Evolutionary conservation across 2,329 filamentous ascomycete genomes (phyloP).

Genomic region (Sporothrix euskadiensis): DNA sequence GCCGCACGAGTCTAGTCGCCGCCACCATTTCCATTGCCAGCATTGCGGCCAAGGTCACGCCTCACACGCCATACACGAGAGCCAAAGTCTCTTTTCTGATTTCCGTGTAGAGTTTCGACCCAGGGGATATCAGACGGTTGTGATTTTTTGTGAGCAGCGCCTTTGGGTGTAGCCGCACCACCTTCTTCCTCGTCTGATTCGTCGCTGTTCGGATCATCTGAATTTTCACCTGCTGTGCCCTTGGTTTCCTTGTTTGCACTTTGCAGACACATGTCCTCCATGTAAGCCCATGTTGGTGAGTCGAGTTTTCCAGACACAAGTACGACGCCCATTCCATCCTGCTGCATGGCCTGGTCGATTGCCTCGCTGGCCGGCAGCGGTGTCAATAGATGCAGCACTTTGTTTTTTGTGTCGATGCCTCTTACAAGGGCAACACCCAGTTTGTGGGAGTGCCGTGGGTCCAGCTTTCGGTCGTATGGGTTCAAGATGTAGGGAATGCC

Average conservation of each 20-base stretch:
- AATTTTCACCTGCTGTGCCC: background rate
- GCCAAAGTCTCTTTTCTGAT: constrained; percentile 57
- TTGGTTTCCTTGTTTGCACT: background rate
- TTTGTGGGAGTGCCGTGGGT: constrained; percentile 59
- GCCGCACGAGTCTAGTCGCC: background rate
- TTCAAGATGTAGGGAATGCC: constrained; percentile 64
- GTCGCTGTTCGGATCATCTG: constrained; percentile 36
- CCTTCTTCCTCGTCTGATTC: constrained; percentile 43
- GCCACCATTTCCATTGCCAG: background rate
- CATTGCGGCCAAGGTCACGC: constrained; percentile 56
- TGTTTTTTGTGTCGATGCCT: constrained; percentile 60
- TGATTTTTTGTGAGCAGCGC: background rate
- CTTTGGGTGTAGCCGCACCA: constrained; percentile 36
- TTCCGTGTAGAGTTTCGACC: constrained; percentile 59
- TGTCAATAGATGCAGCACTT: constrained; percentile 64
- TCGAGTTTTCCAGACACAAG: constrained; percentile 70
- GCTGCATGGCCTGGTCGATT: constrained; percentile 23
- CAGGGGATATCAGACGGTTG: constrained; percentile 50
- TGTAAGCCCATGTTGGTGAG: constrained; percentile 68
- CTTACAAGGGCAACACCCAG: constrained; percentile 69
- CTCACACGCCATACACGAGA: constrained; percentile 65
- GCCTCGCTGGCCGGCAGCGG: constrained; percentile 43
- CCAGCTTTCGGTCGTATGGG: constrained; percentile 53
- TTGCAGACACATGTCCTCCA: constrained; percentile 57
- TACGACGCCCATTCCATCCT: constrained; percentile 53